These are phyloP conservation scores for Salvia rosmarinus DNA, from an alignment of 257 asterid genomes.

Conservation along the genomic window DNA sequence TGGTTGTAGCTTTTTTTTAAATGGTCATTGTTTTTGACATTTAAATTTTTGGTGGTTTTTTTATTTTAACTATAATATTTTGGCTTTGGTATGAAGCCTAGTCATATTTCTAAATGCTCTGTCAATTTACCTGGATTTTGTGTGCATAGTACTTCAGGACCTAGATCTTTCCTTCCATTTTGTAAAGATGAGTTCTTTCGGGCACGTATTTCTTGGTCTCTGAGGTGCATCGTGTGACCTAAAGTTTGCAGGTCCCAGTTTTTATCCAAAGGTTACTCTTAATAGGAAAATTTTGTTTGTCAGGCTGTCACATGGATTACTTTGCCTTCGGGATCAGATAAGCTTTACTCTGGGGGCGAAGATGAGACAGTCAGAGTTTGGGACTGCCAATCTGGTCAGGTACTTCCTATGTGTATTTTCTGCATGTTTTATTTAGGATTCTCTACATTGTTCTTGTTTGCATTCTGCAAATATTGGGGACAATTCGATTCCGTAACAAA, in stretches of 20 bases:
- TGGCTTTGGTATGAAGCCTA: conserved; percentile 8
- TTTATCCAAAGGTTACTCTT: conserved; percentile 13
- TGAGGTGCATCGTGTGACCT: conserved; percentile 10
- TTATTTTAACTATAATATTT: not conserved
- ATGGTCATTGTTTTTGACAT: too few relatives aligned
- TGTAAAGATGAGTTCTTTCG: conserved; percentile 11
- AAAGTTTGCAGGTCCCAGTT: conserved; percentile 6
- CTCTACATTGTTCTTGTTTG: not conserved
- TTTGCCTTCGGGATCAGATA: conserved; percentile 86
- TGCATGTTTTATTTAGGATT: not conserved
- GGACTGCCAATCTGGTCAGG: conserved; percentile 99
- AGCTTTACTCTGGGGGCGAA: conserved; percentile 88
- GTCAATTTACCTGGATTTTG: conserved; percentile 22
- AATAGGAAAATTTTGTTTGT: conserved; percentile 24
- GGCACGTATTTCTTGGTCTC: conserved; percentile 5
- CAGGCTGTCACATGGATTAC: conserved; percentile 95
- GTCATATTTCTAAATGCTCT: conserved; percentile 1
- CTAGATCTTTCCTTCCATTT: conserved; percentile 8
- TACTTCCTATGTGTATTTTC: conserved; percentile 33
- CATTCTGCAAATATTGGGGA: conserved; percentile 18
- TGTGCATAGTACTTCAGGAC: conserved; percentile 21
- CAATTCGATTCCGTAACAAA: not conserved
- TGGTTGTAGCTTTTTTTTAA: conserved; percentile 30
- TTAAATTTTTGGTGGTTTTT: not conserved
- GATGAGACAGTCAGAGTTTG: conserved; percentile 91